Evolutionary conservation across 2,329 filamentous ascomycete genomes (phyloP).

Genomic region (Aaosphaeria arxii): DNA sequence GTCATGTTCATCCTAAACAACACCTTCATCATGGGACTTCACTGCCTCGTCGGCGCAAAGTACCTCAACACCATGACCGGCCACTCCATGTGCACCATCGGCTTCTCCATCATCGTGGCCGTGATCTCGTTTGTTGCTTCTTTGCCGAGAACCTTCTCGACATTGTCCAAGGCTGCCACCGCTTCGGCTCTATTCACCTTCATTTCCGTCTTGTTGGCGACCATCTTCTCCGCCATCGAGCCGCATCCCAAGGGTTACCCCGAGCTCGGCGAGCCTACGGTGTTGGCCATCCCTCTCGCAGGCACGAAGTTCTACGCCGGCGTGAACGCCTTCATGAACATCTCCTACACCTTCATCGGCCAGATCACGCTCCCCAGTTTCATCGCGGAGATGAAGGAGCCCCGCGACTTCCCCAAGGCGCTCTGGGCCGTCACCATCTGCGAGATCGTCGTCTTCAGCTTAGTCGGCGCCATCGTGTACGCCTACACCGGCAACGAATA

Average conservation of each 20-base stretch:
- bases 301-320: conserved; percentile 78
- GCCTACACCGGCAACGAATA: conserved; percentile 88
- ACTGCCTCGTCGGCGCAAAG: conserved; percentile 79
- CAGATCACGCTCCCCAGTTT: conserved; percentile 93
- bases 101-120: conserved; percentile 71
- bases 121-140: conserved; percentile 76
- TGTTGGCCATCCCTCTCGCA: conserved; percentile 64
- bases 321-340: conserved; percentile 89
- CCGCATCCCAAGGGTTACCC: conserved; percentile 66
- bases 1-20: conserved; percentile 94
- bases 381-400: conserved; percentile 87
- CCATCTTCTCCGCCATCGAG: conserved; percentile 77
- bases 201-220: conserved; percentile 78
- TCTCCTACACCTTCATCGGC: conserved; percentile 93
- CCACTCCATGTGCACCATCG: conserved; percentile 71
- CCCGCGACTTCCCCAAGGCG: conserved; percentile 85
- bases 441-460: conserved; percentile 80
- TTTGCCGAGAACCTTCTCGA: conserved; percentile 79
- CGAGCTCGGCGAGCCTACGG: conserved; percentile 58
- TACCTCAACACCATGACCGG: conserved; percentile 87
- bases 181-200: conserved; percentile 85
- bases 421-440: conserved; percentile 87
- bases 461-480: conserved; percentile 79
- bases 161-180: conserved; percentile 75
- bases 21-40: conserved; percentile 83